Conservation (phyloP, 2,329 filamentous ascomycete genomes). For the Xylariaceae sp. region DNA sequence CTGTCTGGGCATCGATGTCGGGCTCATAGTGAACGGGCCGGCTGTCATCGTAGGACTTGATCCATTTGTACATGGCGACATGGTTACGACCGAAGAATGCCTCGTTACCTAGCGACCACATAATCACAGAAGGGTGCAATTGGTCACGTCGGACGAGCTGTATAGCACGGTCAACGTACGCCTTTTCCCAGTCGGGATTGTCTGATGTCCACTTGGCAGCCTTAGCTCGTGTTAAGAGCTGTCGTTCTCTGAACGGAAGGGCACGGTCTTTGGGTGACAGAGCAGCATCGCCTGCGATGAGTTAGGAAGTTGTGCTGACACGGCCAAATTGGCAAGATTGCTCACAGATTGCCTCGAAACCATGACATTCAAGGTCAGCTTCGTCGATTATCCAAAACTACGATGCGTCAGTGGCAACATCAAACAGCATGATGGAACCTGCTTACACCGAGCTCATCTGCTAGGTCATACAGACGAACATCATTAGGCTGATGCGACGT, state of each 20-base stretch:
- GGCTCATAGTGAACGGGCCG: slow-evolving; percentile 59
- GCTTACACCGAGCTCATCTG: slow-evolving; percentile 46
- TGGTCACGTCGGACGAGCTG: slow-evolving; percentile 61
- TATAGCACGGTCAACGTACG: slow-evolving; percentile 59
- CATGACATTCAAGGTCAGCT: slow-evolving; percentile 40
- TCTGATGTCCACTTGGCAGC: slow-evolving; percentile 48
- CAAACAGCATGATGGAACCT: background rate
- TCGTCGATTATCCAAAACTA: slow-evolving; percentile 51
- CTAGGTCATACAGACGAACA: slow-evolving; percentile 47
- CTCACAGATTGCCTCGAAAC: slow-evolving; percentile 30
- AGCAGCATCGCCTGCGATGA: slow-evolving; percentile 26
- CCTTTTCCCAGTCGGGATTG: slow-evolving; percentile 52
- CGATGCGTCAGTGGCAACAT: slow-evolving; percentile 23
- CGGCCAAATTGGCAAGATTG: background rate
- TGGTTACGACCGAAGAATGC: slow-evolving; percentile 62
- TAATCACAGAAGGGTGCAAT: slow-evolving; percentile 58
- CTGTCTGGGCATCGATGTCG: slow-evolving; percentile 49
- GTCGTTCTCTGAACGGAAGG: slow-evolving; percentile 30
- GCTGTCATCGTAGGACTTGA: slow-evolving; percentile 50
- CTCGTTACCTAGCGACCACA: slow-evolving; percentile 65
- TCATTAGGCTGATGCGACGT: slow-evolving; percentile 54
- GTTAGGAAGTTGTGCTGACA: slow-evolving; percentile 9
- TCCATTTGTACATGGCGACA: slow-evolving; percentile 54
- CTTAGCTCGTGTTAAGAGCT: slow-evolving; percentile 32
- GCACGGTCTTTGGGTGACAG: slow-evolving; percentile 27